Percentiles rank a stretch among this genome's conserved stretches.
These are phyloP conservation scores for Beauveria sp. DNA, from an alignment of 2,329 filamentous ascomycete genomes.

Conservation along the genomic window DNA sequence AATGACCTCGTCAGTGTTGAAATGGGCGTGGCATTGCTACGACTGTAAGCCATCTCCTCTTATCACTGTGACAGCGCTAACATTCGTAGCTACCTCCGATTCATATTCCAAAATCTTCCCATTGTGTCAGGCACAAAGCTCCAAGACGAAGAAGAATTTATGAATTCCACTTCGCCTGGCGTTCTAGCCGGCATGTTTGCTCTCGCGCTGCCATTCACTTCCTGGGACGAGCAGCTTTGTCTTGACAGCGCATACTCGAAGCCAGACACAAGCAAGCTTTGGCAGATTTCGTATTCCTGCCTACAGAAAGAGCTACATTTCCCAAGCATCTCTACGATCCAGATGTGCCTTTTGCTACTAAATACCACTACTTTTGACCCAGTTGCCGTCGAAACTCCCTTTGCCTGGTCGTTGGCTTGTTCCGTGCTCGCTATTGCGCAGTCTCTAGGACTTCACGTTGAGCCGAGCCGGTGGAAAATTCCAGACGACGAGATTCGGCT, in stretches of 20 bases:
- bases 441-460: slow-evolving; percentile 14
- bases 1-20: slow-evolving; percentile 12
- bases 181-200: slow-evolving; percentile 15
- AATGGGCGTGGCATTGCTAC: slow-evolving; percentile 13
- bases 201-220: slow-evolving; percentile 14
- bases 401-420: slow-evolving; percentile 14
- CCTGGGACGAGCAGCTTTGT: slow-evolving; percentile 17
- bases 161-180: slow-evolving; percentile 13
- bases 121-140: slow-evolving; percentile 15
- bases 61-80: background rate
- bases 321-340: slow-evolving; percentile 13
- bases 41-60: slow-evolving; percentile 10
- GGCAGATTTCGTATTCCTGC: slow-evolving; percentile 16
- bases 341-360: slow-evolving; percentile 14
- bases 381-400: slow-evolving; percentile 15
- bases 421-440: slow-evolving; percentile 14
- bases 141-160: slow-evolving; percentile 12
- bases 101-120: slow-evolving; percentile 16
- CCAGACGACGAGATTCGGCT: slow-evolving; percentile 13
- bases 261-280: slow-evolving; percentile 13
- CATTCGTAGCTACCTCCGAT: slow-evolving; percentile 8
- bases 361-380: slow-evolving; percentile 14
- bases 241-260: slow-evolving; percentile 16
- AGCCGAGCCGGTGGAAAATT: slow-evolving; percentile 14
- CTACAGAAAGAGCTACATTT: slow-evolving; percentile 17